phyloP scores from a whole-genome alignment of 1,139 yeast genomes.

The Lodderomyces margitis region DNA sequence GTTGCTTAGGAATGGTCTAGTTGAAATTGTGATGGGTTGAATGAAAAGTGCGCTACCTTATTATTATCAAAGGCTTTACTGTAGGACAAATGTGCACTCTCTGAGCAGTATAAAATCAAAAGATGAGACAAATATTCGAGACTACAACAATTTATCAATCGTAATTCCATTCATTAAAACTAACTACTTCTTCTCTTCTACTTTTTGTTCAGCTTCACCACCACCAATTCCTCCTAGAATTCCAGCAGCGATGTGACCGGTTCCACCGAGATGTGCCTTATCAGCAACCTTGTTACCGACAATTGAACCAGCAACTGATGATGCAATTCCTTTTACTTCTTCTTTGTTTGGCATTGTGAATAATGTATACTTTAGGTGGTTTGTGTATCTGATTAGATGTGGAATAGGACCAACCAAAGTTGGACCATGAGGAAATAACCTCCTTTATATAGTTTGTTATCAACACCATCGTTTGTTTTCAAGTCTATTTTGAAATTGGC shows the following conservation, averaged over 20 bases:
- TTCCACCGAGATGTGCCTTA: conserved; percentile 30
- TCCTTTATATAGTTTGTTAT: neutral
- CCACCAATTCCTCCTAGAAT: conserved; percentile 37
- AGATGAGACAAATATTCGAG: too few species aligned
- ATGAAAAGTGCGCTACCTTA: too few species aligned
- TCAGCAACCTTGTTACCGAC: conserved; percentile 39
- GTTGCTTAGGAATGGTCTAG: too few species aligned
- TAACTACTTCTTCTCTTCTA: conserved; percentile 21
- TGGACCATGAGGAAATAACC: neutral
- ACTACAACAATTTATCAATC: too few species aligned
- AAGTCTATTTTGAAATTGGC: neutral
- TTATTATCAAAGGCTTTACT: too few species aligned
- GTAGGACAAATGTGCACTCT: too few species aligned
- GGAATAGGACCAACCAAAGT: neutral
- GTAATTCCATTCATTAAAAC: too few species aligned
- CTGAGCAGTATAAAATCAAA: too few species aligned
- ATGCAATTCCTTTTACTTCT: conserved; percentile 26
- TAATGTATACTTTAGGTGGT: neutral
- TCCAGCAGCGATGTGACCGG: conserved; percentile 35
- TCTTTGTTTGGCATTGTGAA: conserved; percentile 10
- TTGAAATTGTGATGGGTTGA: neutral
- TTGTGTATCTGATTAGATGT: neutral
- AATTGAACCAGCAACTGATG: conserved; percentile 32
- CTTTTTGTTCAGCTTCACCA: conserved; percentile 29
- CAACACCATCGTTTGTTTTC: neutral